phyloP scores from a whole-genome alignment of 2,329 filamentous ascomycete genomes.

The Phoma sp. region DNA sequence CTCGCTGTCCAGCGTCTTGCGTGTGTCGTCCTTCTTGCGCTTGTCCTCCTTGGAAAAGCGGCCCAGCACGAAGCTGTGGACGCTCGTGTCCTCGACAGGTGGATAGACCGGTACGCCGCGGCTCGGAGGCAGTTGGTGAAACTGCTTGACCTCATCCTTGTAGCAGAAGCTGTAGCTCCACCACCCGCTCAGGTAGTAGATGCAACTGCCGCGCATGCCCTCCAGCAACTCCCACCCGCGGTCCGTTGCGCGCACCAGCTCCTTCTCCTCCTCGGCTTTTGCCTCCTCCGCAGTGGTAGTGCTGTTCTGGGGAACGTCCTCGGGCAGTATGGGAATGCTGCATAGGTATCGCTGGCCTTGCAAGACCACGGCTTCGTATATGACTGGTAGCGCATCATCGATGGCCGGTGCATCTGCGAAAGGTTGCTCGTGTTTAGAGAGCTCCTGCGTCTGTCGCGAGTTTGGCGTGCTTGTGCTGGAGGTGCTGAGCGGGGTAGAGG shows the following conservation, averaged over 20 bases:
- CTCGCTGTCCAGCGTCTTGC: slow-evolving; percentile 38
- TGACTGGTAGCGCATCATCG: slow-evolving; percentile 42
- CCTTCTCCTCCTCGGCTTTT: slow-evolving; percentile 78
- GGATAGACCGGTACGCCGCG: slow-evolving; percentile 72
- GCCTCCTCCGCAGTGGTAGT: slow-evolving; percentile 72
- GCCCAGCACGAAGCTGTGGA: slow-evolving; percentile 80
- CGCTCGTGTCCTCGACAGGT: slow-evolving; percentile 77
- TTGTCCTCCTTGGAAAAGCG: slow-evolving; percentile 54
- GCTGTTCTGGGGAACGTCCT: slow-evolving; percentile 61
- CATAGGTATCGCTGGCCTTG: slow-evolving; percentile 80
- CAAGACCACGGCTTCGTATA: slow-evolving; percentile 78
- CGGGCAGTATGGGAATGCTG: slow-evolving; percentile 75
- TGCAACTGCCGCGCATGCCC: slow-evolving; percentile 78
- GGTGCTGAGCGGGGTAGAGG: slow-evolving; percentile 29
- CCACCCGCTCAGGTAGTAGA: slow-evolving; percentile 88
- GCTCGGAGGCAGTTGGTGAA: slow-evolving; percentile 79
- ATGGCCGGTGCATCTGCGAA: slow-evolving; percentile 19
- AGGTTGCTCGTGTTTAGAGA: slow-evolving; percentile 41
- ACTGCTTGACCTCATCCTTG: slow-evolving; percentile 85
- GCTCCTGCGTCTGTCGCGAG: slow-evolving; percentile 47
- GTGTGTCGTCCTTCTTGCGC: slow-evolving; percentile 29
- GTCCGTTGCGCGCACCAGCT: slow-evolving; percentile 77
- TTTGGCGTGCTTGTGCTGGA: slow-evolving; percentile 35
- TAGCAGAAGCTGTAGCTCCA: slow-evolving; percentile 98
- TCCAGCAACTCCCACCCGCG: slow-evolving; percentile 82